Percentiles rank a stretch among this genome's conserved stretches.
phyloP scores from a whole-genome alignment of 176 grass and related monocot species.

The Pontederia paniculata region DNA sequence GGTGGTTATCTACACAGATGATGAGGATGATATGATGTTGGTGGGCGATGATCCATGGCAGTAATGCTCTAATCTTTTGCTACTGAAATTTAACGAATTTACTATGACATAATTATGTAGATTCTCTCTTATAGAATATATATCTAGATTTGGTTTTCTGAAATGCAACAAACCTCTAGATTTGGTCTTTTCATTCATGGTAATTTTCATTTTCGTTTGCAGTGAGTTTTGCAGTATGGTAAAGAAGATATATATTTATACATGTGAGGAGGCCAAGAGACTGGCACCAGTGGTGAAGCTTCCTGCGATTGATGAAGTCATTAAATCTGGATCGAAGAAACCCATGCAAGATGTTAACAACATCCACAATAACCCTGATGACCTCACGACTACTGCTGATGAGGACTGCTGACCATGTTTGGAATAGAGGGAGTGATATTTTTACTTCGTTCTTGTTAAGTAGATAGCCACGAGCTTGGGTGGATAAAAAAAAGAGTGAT shows the following conservation, averaged over 20 bases:
- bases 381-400: too few relatives aligned
- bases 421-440: too few relatives aligned
- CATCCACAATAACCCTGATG: too few relatives aligned
- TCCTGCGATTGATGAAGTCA: slow-evolving; percentile 16
- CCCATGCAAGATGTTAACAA: too few relatives aligned
- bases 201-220: slow-evolving; percentile 16
- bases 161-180: neutral
- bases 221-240: slow-evolving; percentile 78
- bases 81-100: too few relatives aligned
- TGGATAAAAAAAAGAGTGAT: too few relatives aligned
- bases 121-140: too few relatives aligned
- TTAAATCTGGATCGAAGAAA: slow-evolving; percentile 24
- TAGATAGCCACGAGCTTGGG: too few relatives aligned
- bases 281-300: slow-evolving; percentile 36
- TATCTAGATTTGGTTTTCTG: too few relatives aligned
- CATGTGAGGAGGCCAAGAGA: slow-evolving; percentile 53
- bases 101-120: too few relatives aligned
- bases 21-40: slow-evolving; percentile 84
- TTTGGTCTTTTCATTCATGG: neutral
- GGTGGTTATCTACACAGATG: slow-evolving; percentile 60
- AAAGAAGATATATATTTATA: slow-evolving; percentile 73
- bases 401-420: too few relatives aligned
- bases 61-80: slow-evolving; percentile 30
- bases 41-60: slow-evolving; percentile 86
- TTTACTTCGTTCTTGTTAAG: too few relatives aligned